Percentiles rank a stretch among this genome's conserved stretches.
Evolutionary conservation across 495 filamentous ascomycete species (phyloP).

Genomic region (Paragyromitra xinjiangensis): DNA sequence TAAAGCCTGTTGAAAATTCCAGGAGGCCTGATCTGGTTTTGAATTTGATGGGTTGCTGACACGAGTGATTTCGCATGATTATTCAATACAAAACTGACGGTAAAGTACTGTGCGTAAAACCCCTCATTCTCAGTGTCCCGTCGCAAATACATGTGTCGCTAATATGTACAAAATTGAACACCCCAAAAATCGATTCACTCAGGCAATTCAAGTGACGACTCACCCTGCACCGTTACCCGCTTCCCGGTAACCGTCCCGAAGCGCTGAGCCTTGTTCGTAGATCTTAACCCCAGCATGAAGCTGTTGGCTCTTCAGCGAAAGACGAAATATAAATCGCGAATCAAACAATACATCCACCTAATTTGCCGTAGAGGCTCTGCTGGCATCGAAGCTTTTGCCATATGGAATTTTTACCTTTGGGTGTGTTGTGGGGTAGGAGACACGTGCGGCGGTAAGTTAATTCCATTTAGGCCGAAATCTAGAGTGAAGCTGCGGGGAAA

Average conservation of each 20-base stretch:
- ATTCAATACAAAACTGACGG: not conserved
- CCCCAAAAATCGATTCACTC: not conserved
- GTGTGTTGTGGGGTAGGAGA: conserved; percentile 27
- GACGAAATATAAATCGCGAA: not conserved
- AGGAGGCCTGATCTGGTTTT: not conserved
- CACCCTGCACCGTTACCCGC: conserved; percentile 5
- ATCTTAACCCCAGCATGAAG: conserved; percentile 4
- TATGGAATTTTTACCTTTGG: conserved; percentile 1
- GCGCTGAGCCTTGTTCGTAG: conserved; percentile 7
- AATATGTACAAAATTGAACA: not conserved
- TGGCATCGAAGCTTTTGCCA: not conserved
- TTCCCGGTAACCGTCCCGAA: not conserved
- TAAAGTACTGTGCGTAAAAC: conserved; percentile 5
- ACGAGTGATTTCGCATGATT: conserved; percentile 21
- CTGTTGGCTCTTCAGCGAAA: not conserved
- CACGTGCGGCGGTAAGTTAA: conserved; percentile 20
- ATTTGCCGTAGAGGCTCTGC: conserved; percentile 19
- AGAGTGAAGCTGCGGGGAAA: conserved; percentile 23
- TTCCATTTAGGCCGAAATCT: conserved; percentile 4
- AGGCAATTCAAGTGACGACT: not conserved
- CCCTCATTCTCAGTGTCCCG: not conserved
- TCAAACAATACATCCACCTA: conserved; percentile 6
- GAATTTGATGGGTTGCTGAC: not conserved
- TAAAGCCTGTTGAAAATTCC: not conserved
- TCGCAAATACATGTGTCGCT: not conserved